Conservation (phyloP, 1,284 basidiomycete species). For the Trichosporon ovoides region DNA sequence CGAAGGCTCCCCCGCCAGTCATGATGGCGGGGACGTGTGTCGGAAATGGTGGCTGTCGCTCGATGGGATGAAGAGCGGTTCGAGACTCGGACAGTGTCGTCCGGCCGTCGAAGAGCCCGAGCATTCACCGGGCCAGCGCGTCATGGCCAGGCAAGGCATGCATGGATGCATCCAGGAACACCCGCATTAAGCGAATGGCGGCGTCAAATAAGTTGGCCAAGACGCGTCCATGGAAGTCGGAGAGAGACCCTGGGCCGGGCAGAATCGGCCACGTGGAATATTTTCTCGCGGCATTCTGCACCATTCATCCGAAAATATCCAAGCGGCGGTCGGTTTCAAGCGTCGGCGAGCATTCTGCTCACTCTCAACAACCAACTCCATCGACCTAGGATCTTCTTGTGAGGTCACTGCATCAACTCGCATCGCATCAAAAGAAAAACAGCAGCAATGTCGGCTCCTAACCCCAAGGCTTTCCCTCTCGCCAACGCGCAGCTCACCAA, state of each 20-base stretch:
- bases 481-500: slow-evolving; percentile 87
- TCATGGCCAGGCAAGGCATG: background rate
- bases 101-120: background rate
- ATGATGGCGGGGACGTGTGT: slow-evolving; percentile 17
- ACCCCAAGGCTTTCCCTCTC: slow-evolving; percentile 86
- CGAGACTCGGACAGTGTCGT: background rate
- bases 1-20: slow-evolving; percentile 37
- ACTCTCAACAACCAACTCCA: slow-evolving; percentile 1
- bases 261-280: background rate
- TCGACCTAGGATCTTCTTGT: slow-evolving; percentile 36
- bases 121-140: background rate
- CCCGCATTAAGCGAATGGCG: background rate
- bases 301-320: background rate
- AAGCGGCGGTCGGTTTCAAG: background rate
- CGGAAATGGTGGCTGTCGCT: background rate
- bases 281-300: background rate
- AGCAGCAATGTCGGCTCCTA: slow-evolving; percentile 38
- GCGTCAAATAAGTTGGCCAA: background rate
- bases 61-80: background rate
- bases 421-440: slow-evolving; percentile 12
- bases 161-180: background rate
- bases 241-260: background rate
- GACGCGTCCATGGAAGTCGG: no score
- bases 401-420: slow-evolving; percentile 26
- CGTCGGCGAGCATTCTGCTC: background rate